A percentile compares a stretch with the other conserved stretches of the same genome.
phyloP scores from a whole-genome alignment of 306 rosid genomes.

The barrel medic (Medicago truncatula) region DNA sequence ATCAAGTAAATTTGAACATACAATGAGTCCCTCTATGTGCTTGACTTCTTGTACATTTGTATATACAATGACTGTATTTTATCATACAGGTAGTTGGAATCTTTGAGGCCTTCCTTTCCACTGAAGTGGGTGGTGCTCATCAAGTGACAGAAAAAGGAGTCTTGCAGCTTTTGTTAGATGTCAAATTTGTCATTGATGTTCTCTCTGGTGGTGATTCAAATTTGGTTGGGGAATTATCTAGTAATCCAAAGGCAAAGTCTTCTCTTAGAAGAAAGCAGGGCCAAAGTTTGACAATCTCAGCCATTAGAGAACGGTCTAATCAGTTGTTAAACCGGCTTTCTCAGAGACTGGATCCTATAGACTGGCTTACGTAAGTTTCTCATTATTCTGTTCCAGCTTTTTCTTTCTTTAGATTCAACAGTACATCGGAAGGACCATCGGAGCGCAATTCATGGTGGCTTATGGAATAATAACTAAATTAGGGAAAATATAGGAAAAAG shows the following conservation, averaged over 20 bases:
- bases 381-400: slow-evolving; percentile 23
- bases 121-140: slow-evolving; percentile 62
- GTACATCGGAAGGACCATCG: neutral
- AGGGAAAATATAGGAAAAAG: slow-evolving; percentile 20
- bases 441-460: slow-evolving; percentile 27
- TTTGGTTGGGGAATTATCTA: slow-evolving; percentile 55
- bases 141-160: slow-evolving; percentile 91
- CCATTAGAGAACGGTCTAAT: slow-evolving; percentile 65
- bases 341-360: slow-evolving; percentile 91
- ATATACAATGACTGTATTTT: slow-evolving; percentile 34
- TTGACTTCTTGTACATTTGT: slow-evolving; percentile 18
- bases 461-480: slow-evolving; percentile 27
- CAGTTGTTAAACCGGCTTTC: slow-evolving; percentile 74
- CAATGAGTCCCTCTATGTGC: slow-evolving; percentile 20
- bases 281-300: slow-evolving; percentile 60
- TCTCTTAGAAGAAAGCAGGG: slow-evolving; percentile 77
- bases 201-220: slow-evolving; percentile 83
- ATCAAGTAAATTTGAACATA: slow-evolving; percentile 9
- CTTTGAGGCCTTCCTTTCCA: slow-evolving; percentile 70
- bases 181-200: slow-evolving; percentile 89
- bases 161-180: slow-evolving; percentile 84
- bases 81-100: slow-evolving; percentile 72
- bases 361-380: slow-evolving; percentile 95
- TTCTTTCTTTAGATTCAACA: neutral
- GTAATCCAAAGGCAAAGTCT: slow-evolving; percentile 55